phyloP scores from a whole-genome alignment of 345 rosid genomes.

The Linum tenue region DNA sequence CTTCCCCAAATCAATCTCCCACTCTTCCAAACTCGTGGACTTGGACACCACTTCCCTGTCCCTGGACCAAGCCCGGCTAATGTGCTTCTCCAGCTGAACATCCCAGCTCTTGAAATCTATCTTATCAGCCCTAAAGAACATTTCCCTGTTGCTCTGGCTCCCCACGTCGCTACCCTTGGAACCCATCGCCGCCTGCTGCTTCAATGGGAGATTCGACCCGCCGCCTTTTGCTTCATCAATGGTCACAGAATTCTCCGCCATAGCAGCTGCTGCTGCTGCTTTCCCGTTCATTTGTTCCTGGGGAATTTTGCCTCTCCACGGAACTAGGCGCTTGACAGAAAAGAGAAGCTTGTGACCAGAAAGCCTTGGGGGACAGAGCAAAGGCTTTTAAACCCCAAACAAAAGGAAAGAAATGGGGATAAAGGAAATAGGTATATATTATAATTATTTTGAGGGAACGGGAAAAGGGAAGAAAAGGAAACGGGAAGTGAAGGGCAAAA shows the following conservation, averaged over 20 bases:
- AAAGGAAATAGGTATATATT: not conserved
- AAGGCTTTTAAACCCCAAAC: not conserved
- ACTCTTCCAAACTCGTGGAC: conserved; percentile 14
- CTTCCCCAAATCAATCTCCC: conserved; percentile 25
- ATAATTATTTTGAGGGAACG: too few species aligned
- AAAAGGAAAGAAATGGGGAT: not conserved
- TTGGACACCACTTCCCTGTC: conserved; percentile 13
- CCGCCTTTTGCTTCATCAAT: not conserved
- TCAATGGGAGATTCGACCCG: not conserved
- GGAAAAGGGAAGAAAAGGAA: too few species aligned
- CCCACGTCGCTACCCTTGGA: conserved; percentile 14
- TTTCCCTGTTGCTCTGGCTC: conserved; percentile 13
- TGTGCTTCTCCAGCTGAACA: conserved; percentile 26
- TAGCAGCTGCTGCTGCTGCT: conserved; percentile 9
- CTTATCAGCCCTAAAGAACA: conserved; percentile 22
- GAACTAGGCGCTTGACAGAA: too few species aligned
- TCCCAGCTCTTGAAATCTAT: conserved; percentile 31
- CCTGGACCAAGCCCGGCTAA: conserved; percentile 28
- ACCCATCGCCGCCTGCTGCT: not conserved
- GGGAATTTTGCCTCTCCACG: not conserved
- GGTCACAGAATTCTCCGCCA: not conserved
- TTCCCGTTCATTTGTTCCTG: conserved; percentile 12
- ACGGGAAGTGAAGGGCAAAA: too few species aligned
- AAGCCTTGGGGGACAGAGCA: not conserved
- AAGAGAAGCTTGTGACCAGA: too few species aligned